Evolutionary conservation across 1,139 yeast genomes (phyloP), one percentile per base, ranked within the genome.

Genomic region (Kodamaea sp.): DNA sequence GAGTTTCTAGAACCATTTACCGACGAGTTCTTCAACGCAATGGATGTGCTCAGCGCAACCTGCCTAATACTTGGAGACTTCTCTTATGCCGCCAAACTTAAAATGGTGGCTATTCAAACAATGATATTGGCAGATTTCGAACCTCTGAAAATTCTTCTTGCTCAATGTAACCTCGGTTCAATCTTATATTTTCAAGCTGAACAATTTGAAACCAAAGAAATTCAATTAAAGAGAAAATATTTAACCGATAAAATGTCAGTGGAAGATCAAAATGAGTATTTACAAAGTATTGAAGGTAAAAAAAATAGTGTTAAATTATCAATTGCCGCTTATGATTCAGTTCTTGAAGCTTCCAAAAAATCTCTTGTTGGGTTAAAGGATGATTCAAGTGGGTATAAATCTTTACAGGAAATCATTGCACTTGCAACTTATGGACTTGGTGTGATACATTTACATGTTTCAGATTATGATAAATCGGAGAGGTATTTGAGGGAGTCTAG

Each of bases 391-490:
- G 30, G 28, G n/a, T 34, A 35, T 22, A 37, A 36, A 22, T 27
- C 39, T 7, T 37, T 41, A 9, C 20, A 37, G 4, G 41, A 38
- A 12, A 35, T 38, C 2, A 78, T 84, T 26, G 95, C 95, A 0
- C 67, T 88, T 53, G 79, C 96, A 1, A 80, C 88, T 0, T 90
- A 87, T 54, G 95, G 96, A 0, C 67, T 87, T 31, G 97, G 96
- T 0, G 95, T 89, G 5, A 73, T 87, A 10, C 73, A 79, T 36
- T 61, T 85, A 12, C 89, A 86, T 53, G 53, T 67, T 29, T 73
- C 79, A 1, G 64, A 81, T 20, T 67, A 71, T 41, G 72, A 70
- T 22, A 66, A 71, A 45, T 89, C 96, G 0, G 79, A 78, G 47
- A 68, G 80, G 28, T 63, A 77, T 26, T 65, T 89, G 34, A 67